Evolutionary conservation across 345 rosid species (phyloP), one percentile per base, ranked within the genome.

Genomic region (Citrus unshiu): DNA sequence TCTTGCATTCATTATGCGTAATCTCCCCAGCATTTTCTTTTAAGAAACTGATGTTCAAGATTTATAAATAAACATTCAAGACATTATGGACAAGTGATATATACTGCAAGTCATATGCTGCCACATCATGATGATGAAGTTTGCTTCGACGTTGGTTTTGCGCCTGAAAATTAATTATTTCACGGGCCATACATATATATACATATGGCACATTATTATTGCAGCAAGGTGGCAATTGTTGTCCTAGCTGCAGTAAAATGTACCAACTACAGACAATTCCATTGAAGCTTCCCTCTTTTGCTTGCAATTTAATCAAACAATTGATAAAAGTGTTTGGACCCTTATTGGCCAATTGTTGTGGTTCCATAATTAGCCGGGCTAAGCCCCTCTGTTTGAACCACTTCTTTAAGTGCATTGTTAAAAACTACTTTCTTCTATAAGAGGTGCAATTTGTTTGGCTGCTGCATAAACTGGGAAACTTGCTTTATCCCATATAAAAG

Each of bases 301-400:
- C 86, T 86, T 81, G 76, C 61, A 63, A 63, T 74, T 77, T 51
- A 83, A 79, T 73, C 86, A 70, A 75, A 58, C 78, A 60, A 30
- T 30, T 73, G 18, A 61, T 46, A 59, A 22, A 4, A 7, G 61
- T 25, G 24, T 49, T 22, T 68, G 68, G 27, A 46, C 61, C 67
- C 56, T 27, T n/a, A 37, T 60, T 18, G 9, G 75, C 58, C 54
- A 80, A 54, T 64, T 32, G 67, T 6, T 22, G 21, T 30, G 73
- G 62, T 58, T 65, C 68, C 68, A 27, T 30, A 51, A 61, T 75
- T 69, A 27, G 60, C 32, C 37, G 25, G n/a, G 34, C 43, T 10
- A 40, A 35, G 68, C 40, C 54, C 40, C 68, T 39, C 73, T 39
- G 21, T 66, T 43, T 10, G 22, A 49, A 21, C 61, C 49, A 16